Conservation (phyloP, 768 basidiomycete genomes). For the Saitozyma sp. region DNA sequence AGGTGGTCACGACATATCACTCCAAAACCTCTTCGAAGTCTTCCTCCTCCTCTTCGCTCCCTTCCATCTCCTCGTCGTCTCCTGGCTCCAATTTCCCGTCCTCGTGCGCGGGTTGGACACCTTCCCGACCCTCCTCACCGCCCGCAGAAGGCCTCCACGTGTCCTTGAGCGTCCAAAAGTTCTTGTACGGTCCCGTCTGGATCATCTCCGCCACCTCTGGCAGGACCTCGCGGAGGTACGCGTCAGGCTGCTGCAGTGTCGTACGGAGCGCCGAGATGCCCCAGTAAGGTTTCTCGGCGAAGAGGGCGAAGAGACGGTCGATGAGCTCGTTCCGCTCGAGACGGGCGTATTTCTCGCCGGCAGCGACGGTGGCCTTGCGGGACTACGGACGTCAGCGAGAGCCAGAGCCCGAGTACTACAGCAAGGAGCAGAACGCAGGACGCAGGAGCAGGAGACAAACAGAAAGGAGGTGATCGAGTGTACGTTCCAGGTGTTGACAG, state of each 20-base stretch:
- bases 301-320: constrained; percentile 76
- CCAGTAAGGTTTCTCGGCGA: constrained; percentile 80
- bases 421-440: no score
- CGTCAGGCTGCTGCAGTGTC: constrained; percentile 36
- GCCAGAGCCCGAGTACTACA: background rate
- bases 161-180: constrained; percentile 37
- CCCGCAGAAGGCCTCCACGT: constrained; percentile 12
- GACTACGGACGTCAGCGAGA: constrained; percentile 3
- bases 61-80: constrained; percentile 9
- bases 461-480: no score
- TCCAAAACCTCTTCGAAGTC: constrained; percentile 28
- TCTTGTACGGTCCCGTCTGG: constrained; percentile 31
- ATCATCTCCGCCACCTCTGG: constrained; percentile 37
- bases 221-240: constrained; percentile 37
- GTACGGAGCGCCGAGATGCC: constrained; percentile 30
- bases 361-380: constrained; percentile 13
- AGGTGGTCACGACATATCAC: no score
- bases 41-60: constrained; percentile 22
- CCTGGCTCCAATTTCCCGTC: background rate
- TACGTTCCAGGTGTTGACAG: no score
- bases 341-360: constrained; percentile 78
- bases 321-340: constrained; percentile 84
- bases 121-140: constrained; percentile 15
- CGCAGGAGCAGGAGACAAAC: no score
- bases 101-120: constrained; percentile 14